Evolutionary conservation across 192 early-diverging fungal genomes (phyloP).

Genomic region (Backusella liffmaniae): DNA sequence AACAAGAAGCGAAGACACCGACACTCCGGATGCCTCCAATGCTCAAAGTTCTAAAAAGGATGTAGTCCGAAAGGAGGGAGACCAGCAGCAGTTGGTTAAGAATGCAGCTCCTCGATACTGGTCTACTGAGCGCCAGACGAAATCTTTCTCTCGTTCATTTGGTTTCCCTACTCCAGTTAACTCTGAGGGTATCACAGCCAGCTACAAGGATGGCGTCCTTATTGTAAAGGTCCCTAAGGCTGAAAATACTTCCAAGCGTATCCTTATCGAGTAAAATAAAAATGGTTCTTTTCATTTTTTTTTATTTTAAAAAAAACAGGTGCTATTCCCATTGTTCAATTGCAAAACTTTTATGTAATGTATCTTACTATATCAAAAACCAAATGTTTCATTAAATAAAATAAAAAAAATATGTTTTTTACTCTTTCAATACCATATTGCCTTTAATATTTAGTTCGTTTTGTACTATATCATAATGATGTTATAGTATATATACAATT

Average conservation of each 20-base stretch:
- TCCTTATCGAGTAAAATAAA: conserved; percentile 16
- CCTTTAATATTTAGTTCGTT: no score
- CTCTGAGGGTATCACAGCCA: conserved; percentile 13
- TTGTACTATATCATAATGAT: no score
- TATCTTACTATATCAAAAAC: neutral
- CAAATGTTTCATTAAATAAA: neutral
- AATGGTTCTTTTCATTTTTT: neutral
- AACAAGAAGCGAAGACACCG: neutral
- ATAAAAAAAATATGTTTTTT: no score
- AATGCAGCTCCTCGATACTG: conserved; percentile 24
- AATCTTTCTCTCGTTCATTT: conserved; percentile 23
- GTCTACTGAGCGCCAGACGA: conserved; percentile 16
- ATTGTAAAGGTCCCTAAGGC: conserved; percentile 19
- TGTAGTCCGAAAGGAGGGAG: neutral
- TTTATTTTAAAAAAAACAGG: neutral
- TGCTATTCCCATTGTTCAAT: neutral
- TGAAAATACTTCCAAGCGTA: conserved; percentile 6
- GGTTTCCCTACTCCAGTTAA: conserved; percentile 18
- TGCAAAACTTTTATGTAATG: neutral
- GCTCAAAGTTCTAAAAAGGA: neutral
- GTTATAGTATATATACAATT: no score
- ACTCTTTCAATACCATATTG: no score
- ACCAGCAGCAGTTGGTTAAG: neutral
- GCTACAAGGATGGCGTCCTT: conserved; percentile 22
- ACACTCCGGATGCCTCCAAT: neutral